Conservation (phyloP, 2,329 filamentous ascomycete species). For the Alternaria ventricosa region DNA sequence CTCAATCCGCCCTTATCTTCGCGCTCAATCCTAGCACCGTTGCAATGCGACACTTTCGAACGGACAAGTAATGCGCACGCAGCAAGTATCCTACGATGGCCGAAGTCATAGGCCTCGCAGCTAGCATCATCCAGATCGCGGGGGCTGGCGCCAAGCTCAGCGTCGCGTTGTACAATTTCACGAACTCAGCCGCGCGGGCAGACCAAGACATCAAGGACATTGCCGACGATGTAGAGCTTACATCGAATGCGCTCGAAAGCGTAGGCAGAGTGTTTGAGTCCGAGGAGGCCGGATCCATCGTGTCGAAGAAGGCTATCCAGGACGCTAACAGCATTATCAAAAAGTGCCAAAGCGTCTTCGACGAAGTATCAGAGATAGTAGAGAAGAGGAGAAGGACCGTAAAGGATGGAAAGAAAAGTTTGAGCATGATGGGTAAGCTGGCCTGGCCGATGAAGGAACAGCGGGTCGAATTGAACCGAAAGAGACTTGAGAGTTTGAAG, state of each 20-base stretch:
- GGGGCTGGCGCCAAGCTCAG: constrained; percentile 32
- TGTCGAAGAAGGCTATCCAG: constrained; percentile 30
- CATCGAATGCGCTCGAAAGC: constrained; percentile 31
- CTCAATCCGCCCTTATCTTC: neutral
- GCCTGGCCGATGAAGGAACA: constrained; percentile 35
- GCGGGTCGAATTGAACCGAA: constrained; percentile 29
- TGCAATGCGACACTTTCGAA: neutral
- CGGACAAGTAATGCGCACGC: neutral
- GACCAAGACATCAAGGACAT: constrained; percentile 34
- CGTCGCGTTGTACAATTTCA: constrained; percentile 30
- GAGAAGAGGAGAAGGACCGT: constrained; percentile 23
- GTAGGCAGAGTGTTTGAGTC: constrained; percentile 29
- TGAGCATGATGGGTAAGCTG: constrained; percentile 25
- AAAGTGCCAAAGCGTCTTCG: constrained; percentile 34
- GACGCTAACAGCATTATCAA: constrained; percentile 32
- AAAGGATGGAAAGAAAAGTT: constrained; percentile 23
- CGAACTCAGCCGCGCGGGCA: constrained; percentile 24
- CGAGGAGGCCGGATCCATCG: constrained; percentile 17
- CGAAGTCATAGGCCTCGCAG: constrained; percentile 30
- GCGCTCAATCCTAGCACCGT: neutral
- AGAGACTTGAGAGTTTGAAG: constrained; percentile 36
- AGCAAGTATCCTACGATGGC: constrained; percentile 21
- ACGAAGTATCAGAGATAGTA: constrained; percentile 30
- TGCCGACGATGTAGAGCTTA: constrained; percentile 34
- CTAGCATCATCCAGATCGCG: constrained; percentile 36